These are phyloP conservation scores for Microdochium paspali DNA, from an alignment of 2,329 filamentous ascomycete species.

Conservation along the genomic window DNA sequence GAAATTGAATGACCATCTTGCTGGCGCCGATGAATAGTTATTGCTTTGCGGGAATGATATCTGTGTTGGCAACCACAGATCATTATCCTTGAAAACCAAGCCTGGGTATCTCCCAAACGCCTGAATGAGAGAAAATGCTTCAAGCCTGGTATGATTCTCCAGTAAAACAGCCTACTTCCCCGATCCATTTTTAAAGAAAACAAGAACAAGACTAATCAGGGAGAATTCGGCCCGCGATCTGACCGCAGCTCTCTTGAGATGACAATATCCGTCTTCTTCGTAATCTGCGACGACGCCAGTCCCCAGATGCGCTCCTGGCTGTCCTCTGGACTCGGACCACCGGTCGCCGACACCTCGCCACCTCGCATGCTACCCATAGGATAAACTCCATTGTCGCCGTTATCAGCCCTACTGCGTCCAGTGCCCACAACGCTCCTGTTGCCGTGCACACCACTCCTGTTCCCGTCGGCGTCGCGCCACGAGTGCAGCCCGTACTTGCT, in stretches of 20 bases:
- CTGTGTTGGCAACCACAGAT: too few relatives aligned
- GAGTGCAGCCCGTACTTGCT: slow-evolving; percentile 17
- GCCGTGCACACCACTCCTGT: neutral
- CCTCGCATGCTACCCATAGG: slow-evolving; percentile 1
- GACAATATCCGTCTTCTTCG: slow-evolving; percentile 3
- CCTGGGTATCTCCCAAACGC: too few relatives aligned
- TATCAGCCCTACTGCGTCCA: neutral
- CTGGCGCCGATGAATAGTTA: too few relatives aligned
- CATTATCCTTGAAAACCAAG: too few relatives aligned
- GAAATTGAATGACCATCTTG: too few relatives aligned
- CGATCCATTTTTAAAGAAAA: neutral
- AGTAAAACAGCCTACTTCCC: too few relatives aligned
- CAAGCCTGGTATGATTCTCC: too few relatives aligned
- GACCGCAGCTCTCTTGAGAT: neutral
- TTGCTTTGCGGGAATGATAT: too few relatives aligned
- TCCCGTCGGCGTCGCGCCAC: slow-evolving; percentile 8
- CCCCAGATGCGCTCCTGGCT: slow-evolving; percentile 4
- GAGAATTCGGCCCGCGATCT: neutral
- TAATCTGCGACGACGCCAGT: neutral
- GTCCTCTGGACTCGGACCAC: neutral
- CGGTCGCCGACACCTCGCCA: neutral
- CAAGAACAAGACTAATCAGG: neutral
- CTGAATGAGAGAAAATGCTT: too few relatives aligned
- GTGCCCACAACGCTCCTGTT: neutral
- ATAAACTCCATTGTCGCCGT: neutral